Conservation (phyloP, 352 stramenopile species). For the Globisporangium polare region DNA sequence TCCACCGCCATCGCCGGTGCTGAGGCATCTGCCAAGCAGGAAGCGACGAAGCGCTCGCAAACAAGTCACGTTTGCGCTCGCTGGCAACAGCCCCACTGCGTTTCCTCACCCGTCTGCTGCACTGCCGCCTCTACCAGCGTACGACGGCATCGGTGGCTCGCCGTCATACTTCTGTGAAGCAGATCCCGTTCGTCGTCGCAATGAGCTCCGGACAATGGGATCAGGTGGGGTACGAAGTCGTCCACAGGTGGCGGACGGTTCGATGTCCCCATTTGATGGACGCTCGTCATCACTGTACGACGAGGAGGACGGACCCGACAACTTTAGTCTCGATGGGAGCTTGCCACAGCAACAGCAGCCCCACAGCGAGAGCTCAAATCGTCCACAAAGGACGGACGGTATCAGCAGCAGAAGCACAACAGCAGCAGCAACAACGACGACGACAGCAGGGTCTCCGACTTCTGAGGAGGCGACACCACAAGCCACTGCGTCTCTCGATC, state of each 20-base stretch:
- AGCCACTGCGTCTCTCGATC: conserved; percentile 1
- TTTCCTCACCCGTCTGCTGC: conserved; percentile 27
- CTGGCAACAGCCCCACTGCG: conserved; percentile 8
- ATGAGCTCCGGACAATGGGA: background rate
- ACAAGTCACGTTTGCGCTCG: conserved; percentile 20
- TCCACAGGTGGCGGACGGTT: background rate
- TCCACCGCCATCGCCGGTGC: conserved; percentile 1
- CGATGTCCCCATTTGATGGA: conserved; percentile 1
- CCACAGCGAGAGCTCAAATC: background rate
- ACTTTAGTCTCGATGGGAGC: conserved; percentile 17
- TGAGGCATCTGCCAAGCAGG: background rate
- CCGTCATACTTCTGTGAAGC: conserved; percentile 76
- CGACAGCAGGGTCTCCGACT: conserved; percentile 6
- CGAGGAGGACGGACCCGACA: conserved; percentile 13
- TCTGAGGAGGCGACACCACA: background rate
- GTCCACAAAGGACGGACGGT: background rate
- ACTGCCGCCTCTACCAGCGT: conserved; percentile 70
- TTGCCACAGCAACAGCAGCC: background rate
- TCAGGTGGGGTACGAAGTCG: background rate
- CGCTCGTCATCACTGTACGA: conserved; percentile 6
- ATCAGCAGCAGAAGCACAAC: background rate
- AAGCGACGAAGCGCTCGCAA: conserved; percentile 10
- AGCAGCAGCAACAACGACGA: background rate
- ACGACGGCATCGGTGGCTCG: conserved; percentile 75
- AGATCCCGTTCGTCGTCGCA: conserved; percentile 20